Evolutionary conservation across 352 stramenopile genomes (phyloP).

Genomic region (Phytophthora palmivora): DNA sequence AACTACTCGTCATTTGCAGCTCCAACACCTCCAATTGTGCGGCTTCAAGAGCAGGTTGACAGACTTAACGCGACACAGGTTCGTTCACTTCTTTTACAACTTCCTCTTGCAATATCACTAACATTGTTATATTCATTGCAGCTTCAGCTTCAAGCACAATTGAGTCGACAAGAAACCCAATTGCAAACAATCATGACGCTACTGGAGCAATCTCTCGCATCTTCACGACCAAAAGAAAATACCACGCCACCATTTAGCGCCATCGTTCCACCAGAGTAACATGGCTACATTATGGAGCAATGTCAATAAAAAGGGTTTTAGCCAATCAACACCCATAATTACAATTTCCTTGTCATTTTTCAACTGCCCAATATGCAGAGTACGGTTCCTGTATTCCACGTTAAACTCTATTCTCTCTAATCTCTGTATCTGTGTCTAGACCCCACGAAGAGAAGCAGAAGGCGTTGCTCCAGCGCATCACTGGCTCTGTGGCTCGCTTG

Average conservation of each 20-base stretch:
- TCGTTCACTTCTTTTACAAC: conserved; percentile 9
- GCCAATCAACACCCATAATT: conserved; percentile 12
- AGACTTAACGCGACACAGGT: conserved; percentile 63
- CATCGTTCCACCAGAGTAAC: conserved; percentile 45
- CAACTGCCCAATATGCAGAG: conserved; percentile 32
- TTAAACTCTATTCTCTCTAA: conserved; percentile 4
- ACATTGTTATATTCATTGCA: conserved; percentile 13
- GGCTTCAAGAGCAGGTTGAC: conserved; percentile 66
- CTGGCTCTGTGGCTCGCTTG: conserved; percentile 74
- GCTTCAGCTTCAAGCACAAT: conserved; percentile 61
- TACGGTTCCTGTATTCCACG: conserved; percentile 2
- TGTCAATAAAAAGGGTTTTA: conserved; percentile 12
- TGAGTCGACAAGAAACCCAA: conserved; percentile 63
- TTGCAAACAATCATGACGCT: conserved; percentile 62
- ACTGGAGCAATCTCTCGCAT: conserved; percentile 38
- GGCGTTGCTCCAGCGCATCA: conserved; percentile 80
- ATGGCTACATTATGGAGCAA: conserved; percentile 30
- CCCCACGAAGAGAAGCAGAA: conserved; percentile 91
- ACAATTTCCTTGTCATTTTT: conserved; percentile 8
- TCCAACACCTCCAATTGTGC: conserved; percentile 20
- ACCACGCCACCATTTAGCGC: conserved; percentile 55
- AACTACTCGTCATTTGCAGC: conserved; percentile 28
- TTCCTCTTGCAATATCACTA: background rate
- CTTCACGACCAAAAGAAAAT: conserved; percentile 18
- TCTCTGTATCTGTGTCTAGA: conserved; percentile 39